These are phyloP conservation scores for Caryopteris hybrid DNA, from an alignment of 305 asterid species.

Conservation along the genomic window DNA sequence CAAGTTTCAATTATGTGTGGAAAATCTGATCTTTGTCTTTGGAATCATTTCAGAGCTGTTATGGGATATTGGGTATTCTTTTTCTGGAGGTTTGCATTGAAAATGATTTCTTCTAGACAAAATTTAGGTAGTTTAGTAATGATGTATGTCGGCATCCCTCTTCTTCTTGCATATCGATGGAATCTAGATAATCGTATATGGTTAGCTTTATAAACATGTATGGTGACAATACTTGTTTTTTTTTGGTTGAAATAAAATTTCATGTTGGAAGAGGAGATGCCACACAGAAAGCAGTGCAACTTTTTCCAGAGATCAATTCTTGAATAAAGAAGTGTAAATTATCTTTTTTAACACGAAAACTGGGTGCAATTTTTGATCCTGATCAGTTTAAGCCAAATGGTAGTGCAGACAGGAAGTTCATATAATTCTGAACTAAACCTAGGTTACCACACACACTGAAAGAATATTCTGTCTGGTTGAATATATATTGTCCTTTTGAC, in stretches of 20 bases:
- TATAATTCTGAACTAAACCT: background rate
- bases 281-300: background rate
- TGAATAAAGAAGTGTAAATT: background rate
- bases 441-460: background rate
- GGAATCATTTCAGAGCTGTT: background rate
- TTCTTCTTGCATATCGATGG: background rate
- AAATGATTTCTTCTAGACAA: background rate
- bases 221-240: background rate
- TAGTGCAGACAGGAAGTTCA: background rate
- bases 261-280: background rate
- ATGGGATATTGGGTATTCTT: background rate
- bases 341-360: background rate
- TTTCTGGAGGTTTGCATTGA: too few species aligned
- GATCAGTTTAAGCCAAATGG: background rate
- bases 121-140: background rate
- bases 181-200: background rate
- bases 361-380: too few species aligned
- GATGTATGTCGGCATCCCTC: background rate
- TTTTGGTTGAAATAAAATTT: background rate
- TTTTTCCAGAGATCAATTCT: background rate
- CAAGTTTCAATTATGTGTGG: background rate
- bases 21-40: background rate
- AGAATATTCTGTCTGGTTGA: background rate
- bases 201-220: background rate
- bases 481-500: constrained; percentile 14